phyloP scores from a whole-genome alignment of 371 early-diverging fungal genomes.

The Capillidium rhysosporum region DNA sequence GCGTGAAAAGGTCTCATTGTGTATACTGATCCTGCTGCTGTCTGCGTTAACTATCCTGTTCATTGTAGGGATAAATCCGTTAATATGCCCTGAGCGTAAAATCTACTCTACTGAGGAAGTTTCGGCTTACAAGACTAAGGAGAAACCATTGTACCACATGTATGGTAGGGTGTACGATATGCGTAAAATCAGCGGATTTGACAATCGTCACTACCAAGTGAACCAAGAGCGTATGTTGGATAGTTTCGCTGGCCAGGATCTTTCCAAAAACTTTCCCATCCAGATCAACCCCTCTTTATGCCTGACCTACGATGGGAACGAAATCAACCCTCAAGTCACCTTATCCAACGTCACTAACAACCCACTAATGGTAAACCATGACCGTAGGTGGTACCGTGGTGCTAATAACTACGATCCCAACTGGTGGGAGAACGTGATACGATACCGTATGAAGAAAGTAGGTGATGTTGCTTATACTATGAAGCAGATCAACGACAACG shows the following conservation, averaged over 20 bases:
- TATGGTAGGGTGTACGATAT: constrained; percentile 60
- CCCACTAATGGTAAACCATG: constrained; percentile 23
- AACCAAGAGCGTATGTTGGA: constrained; percentile 24
- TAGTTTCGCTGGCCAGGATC: constrained; percentile 42
- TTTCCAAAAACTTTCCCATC: constrained; percentile 43
- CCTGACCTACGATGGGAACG: constrained; percentile 20
- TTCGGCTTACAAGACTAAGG: constrained; percentile 16
- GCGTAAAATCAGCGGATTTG: constrained; percentile 23
- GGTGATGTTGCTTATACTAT: constrained; percentile 35
- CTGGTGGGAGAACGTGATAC: constrained; percentile 8
- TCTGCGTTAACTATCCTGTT: constrained; percentile 28
- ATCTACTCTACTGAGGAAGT: constrained; percentile 28
- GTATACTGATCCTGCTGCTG: constrained; percentile 40
- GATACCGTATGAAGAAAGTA: constrained; percentile 40
- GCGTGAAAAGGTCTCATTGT: constrained; percentile 74
- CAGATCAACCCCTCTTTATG: constrained; percentile 49
- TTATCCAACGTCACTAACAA: constrained; percentile 18
- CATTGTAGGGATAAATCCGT: constrained; percentile 26
- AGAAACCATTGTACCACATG: constrained; percentile 30
- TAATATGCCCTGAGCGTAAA: constrained; percentile 43
- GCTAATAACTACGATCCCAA: constrained; percentile 8
- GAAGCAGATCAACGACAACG: constrained; percentile 22
- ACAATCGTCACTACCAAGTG: constrained; percentile 15
- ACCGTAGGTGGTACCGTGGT: constrained; percentile 17
- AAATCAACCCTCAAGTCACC: constrained; percentile 19